Base-by-base conservation (phyloP, 345 rosid species). In the Corchorus capsularis region DNA sequence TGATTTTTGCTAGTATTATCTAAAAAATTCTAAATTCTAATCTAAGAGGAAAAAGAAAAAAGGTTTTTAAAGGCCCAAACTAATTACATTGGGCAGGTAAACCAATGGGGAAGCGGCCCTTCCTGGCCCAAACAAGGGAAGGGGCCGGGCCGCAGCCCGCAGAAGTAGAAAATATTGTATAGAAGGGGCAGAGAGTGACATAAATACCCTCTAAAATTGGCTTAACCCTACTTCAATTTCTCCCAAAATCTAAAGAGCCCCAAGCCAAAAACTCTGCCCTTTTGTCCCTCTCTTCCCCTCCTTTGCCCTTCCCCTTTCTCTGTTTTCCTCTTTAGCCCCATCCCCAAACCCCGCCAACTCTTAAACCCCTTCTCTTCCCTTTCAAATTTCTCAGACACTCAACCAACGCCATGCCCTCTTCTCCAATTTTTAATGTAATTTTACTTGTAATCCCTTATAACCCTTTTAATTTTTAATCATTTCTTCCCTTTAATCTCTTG, bases 151-250 rank as follows among this genome's bases (percentile, higher is more conserved):
- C 27, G 27, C 27, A 27, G 27, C 27, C 27, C 27, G 27, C 27
- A 27, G 27, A 27, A 27, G 1, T 27, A 27, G 27, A 27, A 27
- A 27, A 27, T n/a, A 27, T 27, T 27, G 27, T 27, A 27, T 27
- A 27, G 1, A 27, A 27, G 27, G 27, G 27, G 27, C 27, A 1
- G 27, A 27, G 43, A 55, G 50, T 37, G 80, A 77, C 80, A 6
- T 63, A 71, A 77, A 70, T 77, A 71, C 80, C 80, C 75, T 63
- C 49, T 8, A 71, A 50, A 69, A 20, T 47, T 19, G 60, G 32
- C 34, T 69, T 39, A 39, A 39, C 43, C 43, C 43, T 39, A 39
- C 43, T 6, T 39, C 43, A 39, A 39, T 39, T 39, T 39, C 43
- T 39, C 43, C 43, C 43, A 39, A 39, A 4, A 39, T 39, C 43